Evolutionary conservation across 768 basidiomycete species (phyloP), one percentile per base, ranked within the genome.

Genomic region (Auriscalpium orientale): DNA sequence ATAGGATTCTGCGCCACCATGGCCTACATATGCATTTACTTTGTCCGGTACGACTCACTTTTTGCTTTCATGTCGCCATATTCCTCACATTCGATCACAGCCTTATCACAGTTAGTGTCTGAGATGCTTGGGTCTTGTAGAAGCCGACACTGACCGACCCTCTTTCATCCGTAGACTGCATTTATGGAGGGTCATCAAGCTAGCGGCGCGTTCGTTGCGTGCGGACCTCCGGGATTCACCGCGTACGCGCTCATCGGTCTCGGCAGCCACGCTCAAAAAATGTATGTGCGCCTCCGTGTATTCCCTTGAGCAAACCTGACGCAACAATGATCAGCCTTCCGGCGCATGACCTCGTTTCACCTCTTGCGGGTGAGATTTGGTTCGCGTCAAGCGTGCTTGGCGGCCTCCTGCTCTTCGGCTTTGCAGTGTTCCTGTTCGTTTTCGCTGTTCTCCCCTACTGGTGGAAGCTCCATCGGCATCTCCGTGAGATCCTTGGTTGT

Each of bases 181-280:
- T 76, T 78, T 60, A 67, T 76, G 56, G 70, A 76, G 49, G 75
- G 76, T 11, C 77, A 76, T 60, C 76, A 77, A 57, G 77, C 77
- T 7, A 77, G 74, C 51, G 74, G 74, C 13, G 76, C 77, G 2
- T 78, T 79, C 60, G 71, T 79, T 35, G 75, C 74, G 33, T 74
- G 72, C 55, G 77, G 77, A 3, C 78, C 77, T 9, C 77, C 77
- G 13, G 76, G 77, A 3, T 79, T 79, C 62, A 79, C 76, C 3
- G 76, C 78, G 1, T 68, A 78, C 21, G 75, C 76, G 1, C 67
- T 78, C 35, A 71, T 79, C 57, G 74, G 74, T 51, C 70, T 79
- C 9, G 77, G 74, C n/a, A 64, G 62, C 18, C 62, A 66, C 4
- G 71, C 76, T 0, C 56, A 60, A 33, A 61, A 70, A 16, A 76